Conservation (phyloP, 177 flowering plant genomes). For the Vitis hybrid region DNA sequence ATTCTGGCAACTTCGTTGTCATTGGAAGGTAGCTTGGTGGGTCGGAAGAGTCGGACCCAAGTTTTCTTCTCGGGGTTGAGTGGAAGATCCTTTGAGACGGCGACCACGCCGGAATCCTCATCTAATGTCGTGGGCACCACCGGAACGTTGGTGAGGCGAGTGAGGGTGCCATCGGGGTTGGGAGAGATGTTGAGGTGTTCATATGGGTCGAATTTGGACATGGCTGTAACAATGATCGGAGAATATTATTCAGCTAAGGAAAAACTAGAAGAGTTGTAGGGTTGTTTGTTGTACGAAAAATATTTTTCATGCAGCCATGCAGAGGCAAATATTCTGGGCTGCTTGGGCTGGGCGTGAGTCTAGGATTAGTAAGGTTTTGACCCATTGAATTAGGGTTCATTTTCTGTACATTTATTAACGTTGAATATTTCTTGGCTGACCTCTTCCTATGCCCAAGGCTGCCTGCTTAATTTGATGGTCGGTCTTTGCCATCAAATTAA, state of each 20-base stretch:
- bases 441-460: too few relatives aligned
- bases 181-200: conserved; percentile 27
- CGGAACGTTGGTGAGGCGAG: conserved; percentile 33
- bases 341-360: too few relatives aligned
- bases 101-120: conserved; percentile 6
- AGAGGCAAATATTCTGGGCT: too few relatives aligned
- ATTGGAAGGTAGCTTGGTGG: conserved; percentile 40
- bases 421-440: too few relatives aligned
- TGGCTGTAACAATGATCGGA: not conserved
- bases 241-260: not conserved
- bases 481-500: too few relatives aligned
- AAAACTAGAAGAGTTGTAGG: too few relatives aligned
- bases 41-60: conserved; percentile 48
- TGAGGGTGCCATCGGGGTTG: conserved; percentile 51
- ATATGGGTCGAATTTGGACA: conserved; percentile 39
- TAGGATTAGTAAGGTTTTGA: too few relatives aligned
- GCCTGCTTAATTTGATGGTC: too few relatives aligned
- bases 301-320: too few relatives aligned
- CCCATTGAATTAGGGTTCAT: too few relatives aligned
- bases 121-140: conserved; percentile 19
- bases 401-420: too few relatives aligned
- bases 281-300: too few relatives aligned
- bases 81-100: conserved; percentile 44
- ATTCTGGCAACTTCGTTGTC: conserved; percentile 40
- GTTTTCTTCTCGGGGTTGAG: conserved; percentile 32